Evolutionary conservation across 805 yeast genomes (phyloP).

Genomic region (Dipodascopsis uninucleata): DNA sequence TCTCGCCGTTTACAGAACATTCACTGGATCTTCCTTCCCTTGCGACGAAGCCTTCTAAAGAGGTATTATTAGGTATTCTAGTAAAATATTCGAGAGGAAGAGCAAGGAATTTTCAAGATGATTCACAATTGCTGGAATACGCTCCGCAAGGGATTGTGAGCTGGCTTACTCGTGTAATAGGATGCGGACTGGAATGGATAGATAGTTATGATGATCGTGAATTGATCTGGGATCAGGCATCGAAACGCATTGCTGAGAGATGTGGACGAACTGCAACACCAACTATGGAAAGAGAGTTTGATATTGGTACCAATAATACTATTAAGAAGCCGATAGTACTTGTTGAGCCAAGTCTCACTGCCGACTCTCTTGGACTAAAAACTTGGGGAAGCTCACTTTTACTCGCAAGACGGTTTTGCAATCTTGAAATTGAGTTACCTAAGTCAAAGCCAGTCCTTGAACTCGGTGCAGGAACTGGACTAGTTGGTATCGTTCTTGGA

Average conservation of each 20-base stretch:
- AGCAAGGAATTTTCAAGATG: constrained; percentile 5
- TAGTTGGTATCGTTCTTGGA: constrained; percentile 71
- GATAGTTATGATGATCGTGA: constrained; percentile 33
- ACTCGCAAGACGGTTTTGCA: constrained; percentile 53
- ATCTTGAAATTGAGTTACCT: constrained; percentile 25
- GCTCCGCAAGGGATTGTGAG: constrained; percentile 19
- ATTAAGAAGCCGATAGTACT: constrained; percentile 34
- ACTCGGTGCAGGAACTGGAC: constrained; percentile 94
- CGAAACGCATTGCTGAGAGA: constrained; percentile 67
- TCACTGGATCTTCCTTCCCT: constrained; percentile 20
- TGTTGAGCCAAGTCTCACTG: constrained; percentile 80
- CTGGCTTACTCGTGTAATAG: constrained; percentile 19
- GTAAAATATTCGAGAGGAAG: background rate
- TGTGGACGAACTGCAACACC: constrained; percentile 87
- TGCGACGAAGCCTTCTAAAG: constrained; percentile 7
- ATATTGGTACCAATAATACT: constrained; percentile 40
- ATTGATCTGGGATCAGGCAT: constrained; percentile 51
- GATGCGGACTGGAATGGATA: constrained; percentile 16
- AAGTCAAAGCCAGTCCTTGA: constrained; percentile 44
- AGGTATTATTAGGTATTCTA: constrained; percentile 3
- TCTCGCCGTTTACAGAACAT: constrained; percentile 12
- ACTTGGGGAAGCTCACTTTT: constrained; percentile 94
- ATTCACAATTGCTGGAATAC: background rate
- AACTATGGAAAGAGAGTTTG: constrained; percentile 57
- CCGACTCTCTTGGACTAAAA: constrained; percentile 83